Evolutionary conservation across 352 stramenopile genomes (phyloP).

Genomic region (Pythium myriotylum): DNA sequence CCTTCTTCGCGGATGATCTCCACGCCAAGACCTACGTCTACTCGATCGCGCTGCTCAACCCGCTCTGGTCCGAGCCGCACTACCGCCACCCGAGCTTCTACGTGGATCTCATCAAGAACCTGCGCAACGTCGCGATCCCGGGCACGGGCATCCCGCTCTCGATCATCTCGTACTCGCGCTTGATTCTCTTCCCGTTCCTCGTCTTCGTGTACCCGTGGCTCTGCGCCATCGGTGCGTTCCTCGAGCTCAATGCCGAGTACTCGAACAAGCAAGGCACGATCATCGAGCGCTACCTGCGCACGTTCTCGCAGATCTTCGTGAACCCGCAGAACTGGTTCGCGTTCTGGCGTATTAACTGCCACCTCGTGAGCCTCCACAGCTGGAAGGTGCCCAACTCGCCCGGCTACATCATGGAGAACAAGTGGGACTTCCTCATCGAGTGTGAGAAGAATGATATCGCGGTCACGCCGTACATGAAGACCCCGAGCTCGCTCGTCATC

Average conservation of each 20-base stretch:
- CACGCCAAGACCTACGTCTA: slow-evolving; percentile 94
- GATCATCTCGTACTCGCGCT: slow-evolving; percentile 80
- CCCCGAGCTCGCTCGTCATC: slow-evolving; percentile 90
- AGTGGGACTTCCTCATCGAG: slow-evolving; percentile 97
- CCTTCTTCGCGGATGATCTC: slow-evolving; percentile 78
- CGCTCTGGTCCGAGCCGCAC: slow-evolving; percentile 95
- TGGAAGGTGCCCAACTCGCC: slow-evolving; percentile 90
- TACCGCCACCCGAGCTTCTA: slow-evolving; percentile 96
- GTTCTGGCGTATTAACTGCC: slow-evolving; percentile 97
- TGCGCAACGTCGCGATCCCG: slow-evolving; percentile 97
- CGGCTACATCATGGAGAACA: slow-evolving; percentile 97
- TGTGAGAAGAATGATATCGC: slow-evolving; percentile 91
- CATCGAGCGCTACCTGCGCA: slow-evolving; percentile 90
- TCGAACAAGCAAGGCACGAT: slow-evolving; percentile 67
- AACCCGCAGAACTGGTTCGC: slow-evolving; percentile 96
- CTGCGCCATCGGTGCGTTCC: slow-evolving; percentile 80
- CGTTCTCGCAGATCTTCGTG: slow-evolving; percentile 82
- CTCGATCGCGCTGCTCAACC: slow-evolving; percentile 93
- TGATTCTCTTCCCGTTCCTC: slow-evolving; percentile 86
- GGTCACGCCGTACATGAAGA: slow-evolving; percentile 93
- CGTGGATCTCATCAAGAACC: slow-evolving; percentile 95
- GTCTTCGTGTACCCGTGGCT: slow-evolving; percentile 89
- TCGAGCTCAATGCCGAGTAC: slow-evolving; percentile 70
- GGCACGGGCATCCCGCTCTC: slow-evolving; percentile 95
- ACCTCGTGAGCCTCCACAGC: slow-evolving; percentile 94